phyloP scores from a whole-genome alignment of 2,329 filamentous ascomycete genomes.

The Alternaria sp. region DNA sequence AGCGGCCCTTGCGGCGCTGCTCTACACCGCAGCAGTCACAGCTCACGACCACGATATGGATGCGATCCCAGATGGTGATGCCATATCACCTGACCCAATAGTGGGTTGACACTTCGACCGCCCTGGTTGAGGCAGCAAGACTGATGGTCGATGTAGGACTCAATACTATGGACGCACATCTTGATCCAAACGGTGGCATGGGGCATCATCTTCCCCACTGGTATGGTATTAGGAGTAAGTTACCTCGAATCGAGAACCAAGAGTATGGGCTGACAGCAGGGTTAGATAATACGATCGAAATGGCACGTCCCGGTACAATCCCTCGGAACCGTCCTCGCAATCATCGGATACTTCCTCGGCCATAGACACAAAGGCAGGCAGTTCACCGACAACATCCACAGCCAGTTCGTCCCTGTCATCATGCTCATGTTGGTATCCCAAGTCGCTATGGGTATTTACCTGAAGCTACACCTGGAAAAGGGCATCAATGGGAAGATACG shows the following conservation, averaged over 20 bases:
- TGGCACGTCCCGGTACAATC: conserved; percentile 94
- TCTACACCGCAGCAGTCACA: conserved; percentile 33
- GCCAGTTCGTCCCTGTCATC: conserved; percentile 77
- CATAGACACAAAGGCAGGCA: conserved; percentile 89
- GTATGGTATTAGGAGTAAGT: conserved; percentile 92
- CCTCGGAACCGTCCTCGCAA: conserved; percentile 74
- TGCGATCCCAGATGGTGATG: conserved; percentile 49
- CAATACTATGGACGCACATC: conserved; percentile 92
- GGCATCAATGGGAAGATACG: conserved; percentile 83
- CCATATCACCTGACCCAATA: conserved; percentile 46
- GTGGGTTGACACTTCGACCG: conserved; percentile 23
- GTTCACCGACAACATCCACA: conserved; percentile 75
- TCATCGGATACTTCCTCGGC: conserved; percentile 88
- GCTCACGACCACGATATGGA: conserved; percentile 52
- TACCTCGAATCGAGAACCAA: too few species aligned
- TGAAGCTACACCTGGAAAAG: conserved; percentile 86
- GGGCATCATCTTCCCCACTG: conserved; percentile 89
- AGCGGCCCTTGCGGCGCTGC: conserved; percentile 26
- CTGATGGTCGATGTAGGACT: conserved; percentile 61
- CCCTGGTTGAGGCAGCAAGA: background rate
- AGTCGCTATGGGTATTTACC: conserved; percentile 80
- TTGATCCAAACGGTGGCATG: conserved; percentile 85
- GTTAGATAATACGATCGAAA: conserved; percentile 81
- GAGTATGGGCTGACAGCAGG: background rate
- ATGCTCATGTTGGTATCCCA: conserved; percentile 82